Conservation (phyloP, 768 basidiomycete species). For the Leccinum olivaceopallidum region DNA sequence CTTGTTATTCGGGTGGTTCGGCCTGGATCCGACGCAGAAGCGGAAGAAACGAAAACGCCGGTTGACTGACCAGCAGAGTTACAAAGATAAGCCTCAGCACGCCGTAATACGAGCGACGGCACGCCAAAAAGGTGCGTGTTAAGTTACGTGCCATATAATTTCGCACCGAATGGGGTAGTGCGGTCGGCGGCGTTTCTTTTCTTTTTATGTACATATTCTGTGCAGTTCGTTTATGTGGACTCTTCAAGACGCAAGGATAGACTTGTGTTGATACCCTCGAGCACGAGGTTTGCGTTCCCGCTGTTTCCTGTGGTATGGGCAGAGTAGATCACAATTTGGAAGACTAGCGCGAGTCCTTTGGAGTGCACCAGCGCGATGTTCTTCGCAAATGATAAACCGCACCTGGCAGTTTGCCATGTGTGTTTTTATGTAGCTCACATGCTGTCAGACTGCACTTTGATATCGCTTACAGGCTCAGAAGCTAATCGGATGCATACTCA, state of each 20-base stretch:
- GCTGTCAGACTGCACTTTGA: not conserved
- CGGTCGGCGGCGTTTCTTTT: not conserved
- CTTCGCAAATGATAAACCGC: not conserved
- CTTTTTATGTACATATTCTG: not conserved
- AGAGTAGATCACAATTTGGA: not conserved
- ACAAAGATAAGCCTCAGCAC: not conserved
- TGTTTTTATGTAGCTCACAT: not conserved
- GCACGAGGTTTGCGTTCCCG: not conserved
- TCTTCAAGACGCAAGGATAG: not conserved
- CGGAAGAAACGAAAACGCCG: not conserved
- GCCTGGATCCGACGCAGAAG: not conserved
- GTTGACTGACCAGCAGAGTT: not conserved
- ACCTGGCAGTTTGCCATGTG: not conserved
- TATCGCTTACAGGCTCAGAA: not conserved
- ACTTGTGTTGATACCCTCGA: not conserved
- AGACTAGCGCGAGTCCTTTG: not conserved
- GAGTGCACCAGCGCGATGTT: not conserved
- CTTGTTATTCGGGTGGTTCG: not conserved
- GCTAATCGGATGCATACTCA: not conserved
- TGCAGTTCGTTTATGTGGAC: not conserved
- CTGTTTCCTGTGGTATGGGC: not conserved
- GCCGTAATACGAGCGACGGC: not conserved
- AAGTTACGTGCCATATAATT: not conserved
- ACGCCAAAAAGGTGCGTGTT: not conserved
- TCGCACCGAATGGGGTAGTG: not conserved